A percentile compares a stretch with the other conserved stretches of the same genome.
Conservation (phyloP, 768 basidiomycete species). For the Lentinula sp. region DNA sequence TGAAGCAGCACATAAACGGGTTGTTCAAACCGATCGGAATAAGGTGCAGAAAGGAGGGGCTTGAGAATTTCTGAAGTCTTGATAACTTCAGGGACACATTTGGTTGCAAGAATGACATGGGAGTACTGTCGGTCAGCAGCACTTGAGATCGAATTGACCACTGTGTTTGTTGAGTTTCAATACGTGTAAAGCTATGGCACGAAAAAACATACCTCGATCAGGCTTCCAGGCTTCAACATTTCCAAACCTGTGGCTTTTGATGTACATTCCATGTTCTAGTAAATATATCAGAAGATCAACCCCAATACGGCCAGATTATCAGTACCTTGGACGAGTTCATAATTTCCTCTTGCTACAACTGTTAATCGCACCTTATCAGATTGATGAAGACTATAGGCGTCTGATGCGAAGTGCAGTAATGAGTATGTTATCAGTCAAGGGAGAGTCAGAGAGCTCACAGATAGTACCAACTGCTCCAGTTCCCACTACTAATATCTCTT, state of each 20-base stretch:
- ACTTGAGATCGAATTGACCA: slow-evolving; percentile 49
- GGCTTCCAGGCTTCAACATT: slow-evolving; percentile 54
- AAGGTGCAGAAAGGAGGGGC: slow-evolving; percentile 44
- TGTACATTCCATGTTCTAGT: slow-evolving; percentile 45
- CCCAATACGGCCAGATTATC: background rate
- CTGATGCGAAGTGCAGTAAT: background rate
- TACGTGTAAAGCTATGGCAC: background rate
- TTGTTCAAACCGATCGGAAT: slow-evolving; percentile 38
- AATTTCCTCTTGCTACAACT: slow-evolving; percentile 71
- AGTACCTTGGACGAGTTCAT: slow-evolving; percentile 43
- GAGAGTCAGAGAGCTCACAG: slow-evolving; percentile 32
- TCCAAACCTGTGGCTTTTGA: slow-evolving; percentile 58
- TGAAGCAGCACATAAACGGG: slow-evolving; percentile 60
- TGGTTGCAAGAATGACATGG: slow-evolving; percentile 64
- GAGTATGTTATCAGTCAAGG: background rate
- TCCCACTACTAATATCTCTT: slow-evolving; percentile 53
- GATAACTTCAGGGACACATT: slow-evolving; percentile 61
- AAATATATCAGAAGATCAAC: background rate
- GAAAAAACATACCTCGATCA: slow-evolving; percentile 48
- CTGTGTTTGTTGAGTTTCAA: slow-evolving; percentile 23
- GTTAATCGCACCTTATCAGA: slow-evolving; percentile 60
- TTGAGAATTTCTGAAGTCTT: slow-evolving; percentile 51
- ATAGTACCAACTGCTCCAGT: slow-evolving; percentile 63
- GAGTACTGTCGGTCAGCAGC: slow-evolving; percentile 58
- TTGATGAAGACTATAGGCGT: slow-evolving; percentile 21